Percentiles rank a stretch among this genome's conserved stretches.
phyloP scores from a whole-genome alignment of 495 filamentous ascomycete genomes.

The Penicillium bovifimosum region DNA sequence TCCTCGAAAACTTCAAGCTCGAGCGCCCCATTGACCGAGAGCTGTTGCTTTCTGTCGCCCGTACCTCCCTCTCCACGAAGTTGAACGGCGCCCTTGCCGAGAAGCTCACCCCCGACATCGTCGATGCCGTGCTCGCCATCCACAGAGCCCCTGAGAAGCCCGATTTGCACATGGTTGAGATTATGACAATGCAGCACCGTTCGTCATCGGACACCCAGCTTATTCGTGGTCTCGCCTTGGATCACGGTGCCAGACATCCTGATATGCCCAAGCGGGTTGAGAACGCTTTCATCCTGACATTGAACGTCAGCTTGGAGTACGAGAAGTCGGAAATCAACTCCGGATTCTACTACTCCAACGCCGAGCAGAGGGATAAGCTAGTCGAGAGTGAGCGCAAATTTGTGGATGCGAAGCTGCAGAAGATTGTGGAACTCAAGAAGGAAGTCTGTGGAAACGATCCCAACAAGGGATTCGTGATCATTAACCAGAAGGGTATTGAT shows the following conservation, averaged over 20 bases:
- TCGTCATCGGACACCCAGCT: constrained; percentile 93
- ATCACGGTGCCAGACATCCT: constrained; percentile 93
- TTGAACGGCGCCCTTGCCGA: constrained; percentile 82
- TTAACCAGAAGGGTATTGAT: constrained; percentile 99
- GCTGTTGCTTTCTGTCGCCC: constrained; percentile 86
- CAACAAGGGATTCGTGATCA: constrained; percentile 94
- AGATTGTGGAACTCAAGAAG: constrained; percentile 98
- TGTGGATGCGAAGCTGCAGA: constrained; percentile 93
- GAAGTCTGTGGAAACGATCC: constrained; percentile 90
- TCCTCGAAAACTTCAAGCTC: constrained; percentile 92
- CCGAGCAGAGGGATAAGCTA: constrained; percentile 93
- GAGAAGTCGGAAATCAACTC: constrained; percentile 99
- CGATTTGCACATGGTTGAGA: constrained; percentile 98
- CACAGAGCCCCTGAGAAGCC: constrained; percentile 86
- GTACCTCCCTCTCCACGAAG: constrained; percentile 93
- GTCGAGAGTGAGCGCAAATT: constrained; percentile 96
- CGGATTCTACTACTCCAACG: constrained; percentile 96
- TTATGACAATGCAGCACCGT: constrained; percentile 99
- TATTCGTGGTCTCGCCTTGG: constrained; percentile 85
- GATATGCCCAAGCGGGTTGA: constrained; percentile 97
- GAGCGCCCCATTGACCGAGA: constrained; percentile 82
- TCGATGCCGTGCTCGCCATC: constrained; percentile 93
- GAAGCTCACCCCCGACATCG: constrained; percentile 86
- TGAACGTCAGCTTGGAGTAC: constrained; percentile 97
- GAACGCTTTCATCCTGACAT: constrained; percentile 88